These are phyloP conservation scores for Salix dunnii DNA, from an alignment of 345 rosid genomes.

Conservation along the genomic window DNA sequence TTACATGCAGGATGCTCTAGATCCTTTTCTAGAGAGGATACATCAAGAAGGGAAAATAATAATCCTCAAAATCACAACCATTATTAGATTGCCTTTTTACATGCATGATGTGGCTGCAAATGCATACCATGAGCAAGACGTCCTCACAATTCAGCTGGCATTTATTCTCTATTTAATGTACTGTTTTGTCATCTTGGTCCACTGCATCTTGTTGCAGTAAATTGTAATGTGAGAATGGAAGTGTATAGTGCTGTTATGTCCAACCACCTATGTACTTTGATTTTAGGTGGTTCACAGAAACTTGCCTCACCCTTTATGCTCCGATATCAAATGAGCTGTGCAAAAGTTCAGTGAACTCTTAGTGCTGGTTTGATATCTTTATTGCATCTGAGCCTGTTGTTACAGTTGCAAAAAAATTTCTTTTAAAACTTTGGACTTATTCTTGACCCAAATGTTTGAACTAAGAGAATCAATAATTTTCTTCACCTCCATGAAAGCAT, in stretches of 20 bases:
- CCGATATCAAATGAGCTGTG: not conserved
- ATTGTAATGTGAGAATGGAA: not conserved
- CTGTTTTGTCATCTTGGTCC: not conserved
- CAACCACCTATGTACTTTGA: not conserved
- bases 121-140: not conserved
- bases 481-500: not conserved
- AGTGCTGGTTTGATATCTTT: not conserved
- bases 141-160: not conserved
- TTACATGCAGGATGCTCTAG: not conserved
- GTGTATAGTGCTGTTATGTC: not conserved
- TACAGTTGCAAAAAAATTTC: not conserved
- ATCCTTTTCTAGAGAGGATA: not conserved
- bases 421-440: not conserved
- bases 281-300: not conserved
- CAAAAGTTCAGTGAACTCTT: not conserved
- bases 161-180: not conserved
- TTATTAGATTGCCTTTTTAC: not conserved
- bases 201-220: not conserved
- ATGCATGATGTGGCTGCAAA: not conserved
- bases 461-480: not conserved
- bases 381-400: not conserved
- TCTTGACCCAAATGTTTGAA: not conserved
- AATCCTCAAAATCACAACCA: not conserved
- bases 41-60: not conserved
- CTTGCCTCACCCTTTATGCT: not conserved